phyloP scores from a whole-genome alignment of 108 stramenopile species.

The Cyclostephanos invisitatus region DNA sequence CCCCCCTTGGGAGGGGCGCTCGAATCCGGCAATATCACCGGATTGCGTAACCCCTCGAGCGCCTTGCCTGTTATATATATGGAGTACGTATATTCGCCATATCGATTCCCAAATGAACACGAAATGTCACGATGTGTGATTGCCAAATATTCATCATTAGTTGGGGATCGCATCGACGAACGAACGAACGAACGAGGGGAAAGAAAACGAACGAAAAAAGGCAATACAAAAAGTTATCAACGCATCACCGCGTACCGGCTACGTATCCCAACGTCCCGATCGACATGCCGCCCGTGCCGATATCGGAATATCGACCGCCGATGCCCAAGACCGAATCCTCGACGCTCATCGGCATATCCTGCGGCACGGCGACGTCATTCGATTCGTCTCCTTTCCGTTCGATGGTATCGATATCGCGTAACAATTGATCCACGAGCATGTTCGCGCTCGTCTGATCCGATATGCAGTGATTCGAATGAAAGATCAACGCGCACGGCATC shows the following conservation, averaged over 20 bases:
- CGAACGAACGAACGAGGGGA: not conserved
- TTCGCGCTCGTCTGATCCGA: constrained; percentile 81
- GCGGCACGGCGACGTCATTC: constrained; percentile 33
- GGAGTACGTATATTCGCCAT: not conserved
- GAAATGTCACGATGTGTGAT: not conserved
- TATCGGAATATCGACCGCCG: constrained; percentile 57
- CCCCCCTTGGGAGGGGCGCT: constrained; percentile 36
- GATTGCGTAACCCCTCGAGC: constrained; percentile 71
- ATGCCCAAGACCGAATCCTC: constrained; percentile 80
- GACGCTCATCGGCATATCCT: constrained; percentile 66
- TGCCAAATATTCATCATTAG: not conserved
- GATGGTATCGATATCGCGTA: constrained; percentile 57
- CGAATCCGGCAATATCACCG: constrained; percentile 81
- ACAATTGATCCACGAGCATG: constrained; percentile 72
- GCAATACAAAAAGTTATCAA: too few relatives aligned
- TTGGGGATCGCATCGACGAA: not conserved
- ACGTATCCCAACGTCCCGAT: constrained; percentile 67
- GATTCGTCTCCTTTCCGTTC: constrained; percentile 34
- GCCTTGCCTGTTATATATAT: constrained; percentile 53
- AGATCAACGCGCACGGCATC: constrained; percentile 64
- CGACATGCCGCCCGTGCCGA: constrained; percentile 41
- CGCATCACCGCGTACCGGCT: constrained; percentile 16
- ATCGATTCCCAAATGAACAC: not conserved
- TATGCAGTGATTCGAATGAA: constrained; percentile 86
- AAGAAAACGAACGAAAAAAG: not conserved